Evolutionary conservation across 1,284 basidiomycete species (phyloP), one percentile per base, ranked within the genome.

Genomic region (Apiotrichum sp.): DNA sequence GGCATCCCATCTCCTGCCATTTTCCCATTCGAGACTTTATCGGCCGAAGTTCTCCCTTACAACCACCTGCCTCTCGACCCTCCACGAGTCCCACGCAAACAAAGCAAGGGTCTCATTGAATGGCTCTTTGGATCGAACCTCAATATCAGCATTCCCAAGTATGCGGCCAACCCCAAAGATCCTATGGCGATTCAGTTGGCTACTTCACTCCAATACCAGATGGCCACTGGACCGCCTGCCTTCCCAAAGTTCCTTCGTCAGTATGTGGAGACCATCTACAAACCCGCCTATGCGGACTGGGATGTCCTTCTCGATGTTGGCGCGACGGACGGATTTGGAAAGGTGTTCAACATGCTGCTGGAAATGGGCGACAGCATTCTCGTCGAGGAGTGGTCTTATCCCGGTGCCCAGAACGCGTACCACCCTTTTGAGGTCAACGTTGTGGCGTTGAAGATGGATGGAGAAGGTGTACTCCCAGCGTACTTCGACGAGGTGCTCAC

Each of bases 291-390:
- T 69, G 68, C 75, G n/a, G 82, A 89, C 68, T 88, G 80, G 71
- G 76, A 80, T 7, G 82, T 81, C 2, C 68, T 89, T 16, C 68
- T 86, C 8, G 82, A 87, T 61, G 81, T 81, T 10, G 88, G 88
- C 14, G 87, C 88, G 59, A 92, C 89, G 0, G 89, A 89, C 67
- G 88, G 82, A 39, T 83, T 71, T 64, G 73, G 56, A 59, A 77
- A 78, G 59, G 70, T 73, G 48, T 65, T 67, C 51, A 57, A 62
- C 70, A 59, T 88, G 84, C 74, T 92, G 11, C 83, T 84, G 68
- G 86, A 91, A 65, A 80, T 80, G 1, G 88, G 87, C 7, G 88
- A 92, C 63, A 80, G 81, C 7, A 78, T 89, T 47, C 70, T 92
- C 2, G 82, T 83, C 14, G 85, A 86, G 56, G 78, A 78, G 58